A percentile compares a stretch with the other conserved stretches of the same genome.
These are phyloP conservation scores for Phycomyces nitens DNA, from an alignment of 192 early-diverging fungal species.

Conservation along the genomic window DNA sequence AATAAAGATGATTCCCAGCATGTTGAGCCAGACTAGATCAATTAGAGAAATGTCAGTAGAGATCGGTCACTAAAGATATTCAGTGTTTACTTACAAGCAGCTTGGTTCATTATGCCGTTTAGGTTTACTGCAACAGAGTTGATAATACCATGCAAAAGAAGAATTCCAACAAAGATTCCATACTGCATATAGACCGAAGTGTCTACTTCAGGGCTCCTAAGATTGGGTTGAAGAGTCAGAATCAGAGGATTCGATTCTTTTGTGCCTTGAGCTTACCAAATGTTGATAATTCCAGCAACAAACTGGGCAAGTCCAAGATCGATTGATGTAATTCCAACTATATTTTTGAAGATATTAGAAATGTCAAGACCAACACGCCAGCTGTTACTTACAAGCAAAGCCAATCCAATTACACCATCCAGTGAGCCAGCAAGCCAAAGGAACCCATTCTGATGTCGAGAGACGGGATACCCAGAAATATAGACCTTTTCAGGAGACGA, in stretches of 20 bases:
- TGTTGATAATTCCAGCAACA: constrained; percentile 36
- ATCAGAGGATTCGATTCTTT: no score
- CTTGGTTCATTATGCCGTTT: constrained; percentile 47
- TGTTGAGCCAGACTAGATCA: no score
- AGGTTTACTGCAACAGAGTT: constrained; percentile 42
- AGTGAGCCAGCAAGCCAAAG: constrained; percentile 50
- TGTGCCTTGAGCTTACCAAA: no score
- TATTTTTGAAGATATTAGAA: constrained; percentile 9
- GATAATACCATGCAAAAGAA: constrained; percentile 47
- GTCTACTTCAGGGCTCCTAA: constrained; percentile 14
- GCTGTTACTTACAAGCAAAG: constrained; percentile 1
- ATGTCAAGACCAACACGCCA: not conserved
- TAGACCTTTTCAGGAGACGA: constrained; percentile 9
- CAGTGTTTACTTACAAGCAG: constrained; percentile 30
- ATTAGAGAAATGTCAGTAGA: constrained; percentile 32
- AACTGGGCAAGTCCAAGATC: constrained; percentile 49
- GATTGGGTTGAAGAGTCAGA: no score
- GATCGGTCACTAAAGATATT: not conserved
- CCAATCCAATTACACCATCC: constrained; percentile 53
- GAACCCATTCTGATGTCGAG: constrained; percentile 38
- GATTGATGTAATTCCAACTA: constrained; percentile 45
- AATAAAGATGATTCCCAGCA: constrained; percentile 34
- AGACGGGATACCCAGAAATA: constrained; percentile 49
- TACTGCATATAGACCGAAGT: constrained; percentile 31
- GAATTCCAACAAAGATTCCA: constrained; percentile 45